These are phyloP conservation scores for Leccinellum luteum DNA, from an alignment of 768 basidiomycete genomes.

Conservation along the genomic window DNA sequence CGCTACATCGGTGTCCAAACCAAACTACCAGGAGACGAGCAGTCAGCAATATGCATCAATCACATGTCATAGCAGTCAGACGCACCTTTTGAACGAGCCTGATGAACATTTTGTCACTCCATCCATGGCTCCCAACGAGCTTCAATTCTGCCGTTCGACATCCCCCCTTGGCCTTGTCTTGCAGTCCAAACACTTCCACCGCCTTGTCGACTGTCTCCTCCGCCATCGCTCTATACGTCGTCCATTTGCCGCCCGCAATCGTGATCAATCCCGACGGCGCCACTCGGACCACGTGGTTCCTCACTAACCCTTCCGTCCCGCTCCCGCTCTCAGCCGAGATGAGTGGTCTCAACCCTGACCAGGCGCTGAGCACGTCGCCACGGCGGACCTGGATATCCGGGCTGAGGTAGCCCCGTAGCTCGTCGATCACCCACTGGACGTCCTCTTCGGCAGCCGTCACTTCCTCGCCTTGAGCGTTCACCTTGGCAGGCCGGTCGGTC, in stretches of 20 bases:
- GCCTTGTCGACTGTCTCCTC: conserved; percentile 91
- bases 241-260: conserved; percentile 98
- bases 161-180: conserved; percentile 48
- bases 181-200: conserved; percentile 71
- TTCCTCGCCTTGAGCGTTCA: conserved; percentile 52
- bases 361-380: conserved; percentile 93
- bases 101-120: conserved; percentile 97
- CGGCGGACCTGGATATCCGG: conserved; percentile 93
- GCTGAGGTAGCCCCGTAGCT: conserved; percentile 84
- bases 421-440: conserved; percentile 94
- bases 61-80: background rate
- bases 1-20: conserved; percentile 87
- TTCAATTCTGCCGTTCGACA: conserved; percentile 81
- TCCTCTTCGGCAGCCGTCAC: conserved; percentile 90
- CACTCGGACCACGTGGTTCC: conserved; percentile 91
- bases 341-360: conserved; percentile 89
- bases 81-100: conserved; percentile 86
- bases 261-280: conserved; percentile 81
- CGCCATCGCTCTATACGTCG: conserved; percentile 95
- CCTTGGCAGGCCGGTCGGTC: conserved; percentile 79
- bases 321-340: conserved; percentile 76
- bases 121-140: conserved; percentile 89
- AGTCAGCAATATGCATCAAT: background rate
- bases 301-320: conserved; percentile 82
- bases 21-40: conserved; percentile 53